Evolutionary conservation across 495 filamentous ascomycete genomes (phyloP).

Genomic region (Poronia punctata): DNA sequence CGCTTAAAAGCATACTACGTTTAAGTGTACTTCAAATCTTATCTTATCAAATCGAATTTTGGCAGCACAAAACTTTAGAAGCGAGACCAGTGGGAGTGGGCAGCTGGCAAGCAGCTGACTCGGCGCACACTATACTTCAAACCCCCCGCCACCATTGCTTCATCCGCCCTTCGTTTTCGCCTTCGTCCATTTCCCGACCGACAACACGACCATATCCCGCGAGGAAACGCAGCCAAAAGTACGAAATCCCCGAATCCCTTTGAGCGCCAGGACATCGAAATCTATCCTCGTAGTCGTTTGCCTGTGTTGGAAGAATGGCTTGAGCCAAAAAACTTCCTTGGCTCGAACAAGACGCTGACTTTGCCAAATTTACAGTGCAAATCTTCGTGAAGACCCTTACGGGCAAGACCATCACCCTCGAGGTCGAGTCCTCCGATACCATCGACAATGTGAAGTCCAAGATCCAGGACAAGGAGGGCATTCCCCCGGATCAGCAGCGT

Average conservation of each 20-base stretch:
- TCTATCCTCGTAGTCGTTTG: no score
- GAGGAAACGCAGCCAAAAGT: conserved; percentile 36
- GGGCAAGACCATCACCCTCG: conserved; percentile 99
- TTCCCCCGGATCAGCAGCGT: conserved; percentile 97
- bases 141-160: conserved; percentile 12
- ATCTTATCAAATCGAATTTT: no score
- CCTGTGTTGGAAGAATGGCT: no score
- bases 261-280: neutral
- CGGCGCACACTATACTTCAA: conserved; percentile 11
- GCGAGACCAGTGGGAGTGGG: conserved; percentile 1
- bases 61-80: no score
- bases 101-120: conserved; percentile 8
- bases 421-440: conserved; percentile 97
- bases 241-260: conserved; percentile 11
- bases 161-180: conserved; percentile 7
- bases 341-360: conserved; percentile 11
- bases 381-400: conserved; percentile 97
- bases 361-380: conserved; percentile 55
- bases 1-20: no score
- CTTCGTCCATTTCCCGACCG: conserved; percentile 6
- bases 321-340: neutral
- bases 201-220: conserved; percentile 9
- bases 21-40: no score
- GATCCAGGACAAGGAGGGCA: conserved; percentile 99
- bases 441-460: conserved; percentile 98